phyloP scores from a whole-genome alignment of 2,329 filamentous ascomycete genomes.

The Orbilia oligospora region DNA sequence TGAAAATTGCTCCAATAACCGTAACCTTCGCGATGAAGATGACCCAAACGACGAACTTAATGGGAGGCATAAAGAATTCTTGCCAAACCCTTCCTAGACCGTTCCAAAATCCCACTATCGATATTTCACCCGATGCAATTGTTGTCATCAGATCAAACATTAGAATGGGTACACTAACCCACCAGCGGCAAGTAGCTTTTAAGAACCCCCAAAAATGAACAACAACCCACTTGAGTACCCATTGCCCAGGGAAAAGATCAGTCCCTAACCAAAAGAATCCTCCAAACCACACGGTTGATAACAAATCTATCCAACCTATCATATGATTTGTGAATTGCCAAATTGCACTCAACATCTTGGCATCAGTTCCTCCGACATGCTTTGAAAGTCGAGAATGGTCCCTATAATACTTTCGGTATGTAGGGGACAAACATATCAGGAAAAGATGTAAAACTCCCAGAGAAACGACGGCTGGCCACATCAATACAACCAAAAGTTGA shows the following conservation, averaged over 20 bases:
- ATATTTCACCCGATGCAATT: neutral
- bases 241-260: neutral
- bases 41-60: neutral
- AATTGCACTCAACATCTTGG: neutral
- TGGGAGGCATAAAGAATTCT: slow-evolving; percentile 25
- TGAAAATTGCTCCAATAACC: neutral
- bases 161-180: neutral
- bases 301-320: neutral
- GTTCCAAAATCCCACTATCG: neutral
- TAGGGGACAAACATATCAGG: neutral
- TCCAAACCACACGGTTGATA: neutral
- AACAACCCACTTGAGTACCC: neutral
- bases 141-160: neutral
- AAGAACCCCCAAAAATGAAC: neutral
- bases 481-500: neutral
- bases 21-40: neutral
- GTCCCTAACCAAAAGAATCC: neutral
- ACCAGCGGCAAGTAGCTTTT: neutral
- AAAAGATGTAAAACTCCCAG: neutral
- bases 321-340: no score
- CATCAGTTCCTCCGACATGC: neutral
- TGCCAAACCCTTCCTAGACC: neutral
- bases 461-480: neutral
- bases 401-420: neutral
- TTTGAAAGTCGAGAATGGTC: neutral